Evolutionary conservation across 2,329 filamentous ascomycete genomes (phyloP).

Genomic region (Calonectria leucothoes): DNA sequence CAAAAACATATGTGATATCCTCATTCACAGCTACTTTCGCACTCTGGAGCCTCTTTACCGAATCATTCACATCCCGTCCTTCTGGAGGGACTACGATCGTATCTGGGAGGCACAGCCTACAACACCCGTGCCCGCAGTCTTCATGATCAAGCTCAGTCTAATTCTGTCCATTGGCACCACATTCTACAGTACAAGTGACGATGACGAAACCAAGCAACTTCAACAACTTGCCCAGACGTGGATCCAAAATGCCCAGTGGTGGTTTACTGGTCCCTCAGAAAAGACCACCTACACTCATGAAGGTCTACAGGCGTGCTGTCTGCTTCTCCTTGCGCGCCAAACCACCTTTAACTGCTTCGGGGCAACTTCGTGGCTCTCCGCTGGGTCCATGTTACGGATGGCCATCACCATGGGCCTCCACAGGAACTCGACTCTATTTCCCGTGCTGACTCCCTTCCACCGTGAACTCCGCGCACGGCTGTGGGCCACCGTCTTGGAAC

Average conservation of each 20-base stretch:
- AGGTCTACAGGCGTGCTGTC: conserved; percentile 39
- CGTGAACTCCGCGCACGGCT: conserved; percentile 35
- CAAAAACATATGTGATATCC: conserved; percentile 32
- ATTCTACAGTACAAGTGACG: conserved; percentile 27
- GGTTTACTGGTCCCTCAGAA: conserved; percentile 39
- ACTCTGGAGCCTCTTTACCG: conserved; percentile 42
- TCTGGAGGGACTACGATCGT: conserved; percentile 36
- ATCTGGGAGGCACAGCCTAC: conserved; percentile 29
- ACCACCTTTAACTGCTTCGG: conserved; percentile 41
- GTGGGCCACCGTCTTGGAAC: conserved; percentile 40
- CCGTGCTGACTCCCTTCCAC: conserved; percentile 31
- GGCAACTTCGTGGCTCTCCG: conserved; percentile 41
- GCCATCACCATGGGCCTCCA: conserved; percentile 43
- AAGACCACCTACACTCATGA: conserved; percentile 40
- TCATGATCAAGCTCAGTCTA: conserved; percentile 35
- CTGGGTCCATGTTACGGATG: conserved; percentile 36
- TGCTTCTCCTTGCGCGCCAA: conserved; percentile 38
- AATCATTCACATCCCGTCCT: conserved; percentile 38
- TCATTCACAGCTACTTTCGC: conserved; percentile 38
- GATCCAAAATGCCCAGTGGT: conserved; percentile 43
- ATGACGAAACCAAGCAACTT: conserved; percentile 27
- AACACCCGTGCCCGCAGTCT: conserved; percentile 23
- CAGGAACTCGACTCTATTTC: conserved; percentile 36
- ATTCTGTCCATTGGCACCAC: conserved; percentile 39
- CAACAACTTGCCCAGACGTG: conserved; percentile 36